These are phyloP conservation scores for Amphibolis antarctica DNA, from an alignment of 106 monocot species.

Conservation along the genomic window DNA sequence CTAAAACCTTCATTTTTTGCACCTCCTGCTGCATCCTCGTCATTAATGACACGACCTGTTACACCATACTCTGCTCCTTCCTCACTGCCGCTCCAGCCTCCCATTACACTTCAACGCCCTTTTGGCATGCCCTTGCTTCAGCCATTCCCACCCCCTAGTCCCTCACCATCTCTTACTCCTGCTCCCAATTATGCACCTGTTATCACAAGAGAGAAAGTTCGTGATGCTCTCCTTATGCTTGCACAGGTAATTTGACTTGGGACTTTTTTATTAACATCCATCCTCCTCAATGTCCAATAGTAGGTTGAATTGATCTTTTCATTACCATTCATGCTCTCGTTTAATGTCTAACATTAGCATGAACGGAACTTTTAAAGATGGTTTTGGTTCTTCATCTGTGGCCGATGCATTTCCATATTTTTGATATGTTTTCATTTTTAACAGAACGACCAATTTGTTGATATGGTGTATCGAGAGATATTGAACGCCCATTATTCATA, in stretches of 20 bases:
- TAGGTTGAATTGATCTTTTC: not conserved
- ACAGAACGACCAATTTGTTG: slow-evolving; percentile 68
- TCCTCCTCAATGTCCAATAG: too few relatives aligned
- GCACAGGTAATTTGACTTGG: slow-evolving; percentile 53
- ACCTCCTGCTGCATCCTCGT: slow-evolving; percentile 31
- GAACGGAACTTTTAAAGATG: too few relatives aligned
- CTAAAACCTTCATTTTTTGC: slow-evolving; percentile 68
- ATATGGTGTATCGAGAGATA: slow-evolving; percentile 75
- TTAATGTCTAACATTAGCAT: too few relatives aligned
- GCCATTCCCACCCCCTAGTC: slow-evolving; percentile 82
- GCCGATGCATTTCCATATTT: not conserved
- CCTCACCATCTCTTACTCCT: slow-evolving; percentile 59
- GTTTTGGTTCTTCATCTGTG: too few relatives aligned
- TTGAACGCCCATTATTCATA: slow-evolving; percentile 42
- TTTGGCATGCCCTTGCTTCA: slow-evolving; percentile 80
- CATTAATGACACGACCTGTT: slow-evolving; percentile 27
- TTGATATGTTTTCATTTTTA: not conserved
- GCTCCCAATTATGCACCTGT: slow-evolving; percentile 23
- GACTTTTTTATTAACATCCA: too few relatives aligned
- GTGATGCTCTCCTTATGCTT: slow-evolving; percentile 53
- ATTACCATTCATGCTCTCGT: too few relatives aligned
- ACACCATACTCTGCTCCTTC: slow-evolving; percentile 31
- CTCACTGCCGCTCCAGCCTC: slow-evolving; percentile 46
- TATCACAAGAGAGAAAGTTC: slow-evolving; percentile 65
- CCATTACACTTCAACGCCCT: slow-evolving; percentile 34